phyloP scores from a whole-genome alignment of 1,139 yeast genomes.

The Blastobotrys raffinosifermentans region DNA sequence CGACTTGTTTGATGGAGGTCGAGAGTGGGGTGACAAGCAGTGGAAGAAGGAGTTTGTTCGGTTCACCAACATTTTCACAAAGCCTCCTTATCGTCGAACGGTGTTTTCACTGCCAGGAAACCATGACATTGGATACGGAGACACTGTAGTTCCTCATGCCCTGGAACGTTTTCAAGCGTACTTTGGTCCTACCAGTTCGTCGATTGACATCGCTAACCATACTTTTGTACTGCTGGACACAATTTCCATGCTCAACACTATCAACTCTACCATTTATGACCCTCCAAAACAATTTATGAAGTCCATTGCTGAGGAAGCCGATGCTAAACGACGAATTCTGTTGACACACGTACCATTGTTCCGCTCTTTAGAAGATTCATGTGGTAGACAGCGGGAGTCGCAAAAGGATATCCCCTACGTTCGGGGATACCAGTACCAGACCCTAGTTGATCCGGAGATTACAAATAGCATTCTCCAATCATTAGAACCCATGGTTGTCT shows the following conservation, averaged over 20 bases:
- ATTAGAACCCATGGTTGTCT: constrained; percentile 60
- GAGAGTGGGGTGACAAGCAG: constrained; percentile 67
- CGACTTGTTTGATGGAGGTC: constrained; percentile 91
- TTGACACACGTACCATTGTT: constrained; percentile 77
- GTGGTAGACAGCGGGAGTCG: constrained; percentile 70
- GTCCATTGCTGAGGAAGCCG: constrained; percentile 27
- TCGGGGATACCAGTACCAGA: constrained; percentile 74
- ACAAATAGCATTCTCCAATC: constrained; percentile 50
- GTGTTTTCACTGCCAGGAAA: constrained; percentile 74
- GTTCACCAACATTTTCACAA: constrained; percentile 57
- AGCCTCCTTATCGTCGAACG: constrained; percentile 42
- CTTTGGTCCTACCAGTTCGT: constrained; percentile 66
- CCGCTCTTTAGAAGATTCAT: constrained; percentile 49
- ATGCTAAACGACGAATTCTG: constrained; percentile 55
- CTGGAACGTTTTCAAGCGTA: constrained; percentile 57
- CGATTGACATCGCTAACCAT: constrained; percentile 63
- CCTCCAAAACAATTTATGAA: constrained; percentile 41
- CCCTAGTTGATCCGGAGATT: constrained; percentile 56
- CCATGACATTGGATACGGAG: constrained; percentile 92
- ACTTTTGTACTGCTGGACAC: constrained; percentile 74
- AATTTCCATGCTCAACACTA: constrained; percentile 61
- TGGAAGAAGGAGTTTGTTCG: constrained; percentile 75
- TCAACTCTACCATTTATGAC: constrained; percentile 38
- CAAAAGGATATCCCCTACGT: constrained; percentile 48
- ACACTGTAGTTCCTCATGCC: constrained; percentile 49